Conservation (phyloP, 2,329 filamentous ascomycete genomes). For the Aspergillus glaucus region DNA sequence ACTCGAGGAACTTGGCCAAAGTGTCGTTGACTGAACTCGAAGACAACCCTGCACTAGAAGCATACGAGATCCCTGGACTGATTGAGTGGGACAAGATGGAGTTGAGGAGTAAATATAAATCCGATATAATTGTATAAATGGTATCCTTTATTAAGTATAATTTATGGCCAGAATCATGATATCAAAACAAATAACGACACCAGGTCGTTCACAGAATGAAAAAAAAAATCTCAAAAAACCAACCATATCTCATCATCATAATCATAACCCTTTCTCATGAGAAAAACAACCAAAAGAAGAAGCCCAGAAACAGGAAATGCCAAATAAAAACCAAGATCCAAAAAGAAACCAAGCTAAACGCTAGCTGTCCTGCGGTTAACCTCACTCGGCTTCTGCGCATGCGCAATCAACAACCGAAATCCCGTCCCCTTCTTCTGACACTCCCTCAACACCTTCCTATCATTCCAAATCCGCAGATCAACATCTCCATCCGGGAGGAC, state of each 20-base stretch:
- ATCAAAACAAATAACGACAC: too few relatives aligned
- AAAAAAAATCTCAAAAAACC: too few relatives aligned
- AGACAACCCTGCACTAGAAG: too few relatives aligned
- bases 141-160: too few relatives aligned
- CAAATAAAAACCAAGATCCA: background rate
- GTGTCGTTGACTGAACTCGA: too few relatives aligned
- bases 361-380: conserved; percentile 39
- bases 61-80: too few relatives aligned
- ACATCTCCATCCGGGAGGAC: conserved; percentile 46
- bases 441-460: conserved; percentile 68
- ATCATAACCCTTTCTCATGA: background rate
- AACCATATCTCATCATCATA: background rate
- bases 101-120: too few relatives aligned
- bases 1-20: too few relatives aligned
- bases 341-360: conserved; percentile 20
- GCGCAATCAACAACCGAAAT: conserved; percentile 84
- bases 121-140: too few relatives aligned
- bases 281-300: background rate
- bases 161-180: too few relatives aligned
- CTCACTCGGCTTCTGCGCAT: conserved; percentile 69
- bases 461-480: conserved; percentile 68
- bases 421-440: conserved; percentile 82
- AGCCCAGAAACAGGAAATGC: background rate
- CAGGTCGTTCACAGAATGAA: too few relatives aligned
- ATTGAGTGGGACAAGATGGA: too few relatives aligned